Percentiles rank a stretch among this genome's conserved stretches.
Evolutionary conservation across 805 yeast genomes (phyloP).

Genomic region (Starmera pachycereana): DNA sequence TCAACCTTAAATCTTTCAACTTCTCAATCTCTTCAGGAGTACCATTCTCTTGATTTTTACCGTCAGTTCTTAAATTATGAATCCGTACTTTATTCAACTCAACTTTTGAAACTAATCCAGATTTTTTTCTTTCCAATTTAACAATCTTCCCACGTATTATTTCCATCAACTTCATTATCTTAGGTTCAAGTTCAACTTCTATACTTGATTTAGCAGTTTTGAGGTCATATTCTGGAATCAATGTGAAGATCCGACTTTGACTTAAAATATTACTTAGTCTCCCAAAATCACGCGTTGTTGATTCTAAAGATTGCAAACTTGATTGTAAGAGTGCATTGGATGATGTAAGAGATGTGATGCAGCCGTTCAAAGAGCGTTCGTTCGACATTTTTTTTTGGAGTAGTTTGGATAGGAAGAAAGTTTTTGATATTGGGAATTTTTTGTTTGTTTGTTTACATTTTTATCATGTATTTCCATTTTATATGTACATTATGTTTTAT

Average conservation of each 20-base stretch:
- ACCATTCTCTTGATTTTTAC: conserved; percentile 10
- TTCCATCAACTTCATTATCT: conserved; percentile 23
- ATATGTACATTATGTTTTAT: no score
- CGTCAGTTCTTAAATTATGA: conserved; percentile 17
- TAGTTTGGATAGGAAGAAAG: no score
- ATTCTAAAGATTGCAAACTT: conserved; percentile 22
- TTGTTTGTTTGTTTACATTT: no score
- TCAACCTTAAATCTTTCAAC: conserved; percentile 29
- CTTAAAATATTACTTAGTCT: conserved; percentile 30
- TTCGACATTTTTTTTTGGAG: conserved; percentile 1
- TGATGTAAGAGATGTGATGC: conserved; percentile 23
- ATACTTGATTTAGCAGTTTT: conserved; percentile 28
- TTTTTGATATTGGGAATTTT: background rate
- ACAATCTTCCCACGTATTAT: conserved; percentile 24
- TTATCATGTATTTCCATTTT: no score
- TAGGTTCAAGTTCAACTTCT: conserved; percentile 30
- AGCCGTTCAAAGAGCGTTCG: conserved; percentile 15
- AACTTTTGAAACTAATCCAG: conserved; percentile 24
- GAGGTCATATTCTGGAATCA: conserved; percentile 39
- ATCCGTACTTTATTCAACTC: conserved; percentile 32
- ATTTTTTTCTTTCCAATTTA: conserved; percentile 23
- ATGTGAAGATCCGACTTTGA: conserved; percentile 37
- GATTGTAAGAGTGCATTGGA: conserved; percentile 25
- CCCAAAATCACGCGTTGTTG: conserved; percentile 27
- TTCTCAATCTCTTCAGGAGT: conserved; percentile 27